phyloP scores from a whole-genome alignment of 345 rosid genomes.

The Euclidium syriacum region DNA sequence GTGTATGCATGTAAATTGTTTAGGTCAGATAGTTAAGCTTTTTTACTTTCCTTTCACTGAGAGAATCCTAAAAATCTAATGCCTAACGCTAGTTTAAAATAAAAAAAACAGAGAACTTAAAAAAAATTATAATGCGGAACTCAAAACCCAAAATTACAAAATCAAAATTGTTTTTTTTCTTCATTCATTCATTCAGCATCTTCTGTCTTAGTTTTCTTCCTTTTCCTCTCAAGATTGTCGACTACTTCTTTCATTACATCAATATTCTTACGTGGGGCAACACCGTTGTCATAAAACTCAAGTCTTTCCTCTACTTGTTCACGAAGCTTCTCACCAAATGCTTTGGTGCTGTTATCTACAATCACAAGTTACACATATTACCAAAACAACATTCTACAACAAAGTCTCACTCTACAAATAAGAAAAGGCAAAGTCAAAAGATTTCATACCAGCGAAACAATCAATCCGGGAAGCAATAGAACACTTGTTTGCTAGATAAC shows the following conservation, averaged over 20 bases:
- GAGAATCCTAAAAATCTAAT: neutral
- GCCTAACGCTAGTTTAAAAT: too few relatives aligned
- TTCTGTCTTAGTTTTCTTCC: slow-evolving; percentile 33
- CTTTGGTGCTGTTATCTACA: slow-evolving; percentile 52
- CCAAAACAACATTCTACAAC: neutral
- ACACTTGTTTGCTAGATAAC: slow-evolving; percentile 92
- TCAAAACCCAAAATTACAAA: too few relatives aligned
- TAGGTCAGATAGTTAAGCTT: too few relatives aligned
- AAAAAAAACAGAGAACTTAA: too few relatives aligned
- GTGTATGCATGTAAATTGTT: too few relatives aligned
- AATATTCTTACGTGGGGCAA: slow-evolving; percentile 91
- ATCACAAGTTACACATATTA: neutral
- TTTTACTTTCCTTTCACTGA: neutral
- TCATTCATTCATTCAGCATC: slow-evolving; percentile 33
- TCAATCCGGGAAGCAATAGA: slow-evolving; percentile 93
- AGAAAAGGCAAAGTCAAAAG: too few relatives aligned
- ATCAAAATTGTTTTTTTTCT: neutral
- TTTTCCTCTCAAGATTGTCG: slow-evolving; percentile 41
- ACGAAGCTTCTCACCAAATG: slow-evolving; percentile 84
- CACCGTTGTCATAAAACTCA: slow-evolving; percentile 90
- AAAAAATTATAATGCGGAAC: too few relatives aligned
- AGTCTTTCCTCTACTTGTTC: slow-evolving; percentile 96
- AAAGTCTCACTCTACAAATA: too few relatives aligned
- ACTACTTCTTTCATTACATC: slow-evolving; percentile 90
- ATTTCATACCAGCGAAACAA: slow-evolving; percentile 72